phyloP scores from a whole-genome alignment of 192 early-diverging fungal species.

The Backusella macrospora region DNA sequence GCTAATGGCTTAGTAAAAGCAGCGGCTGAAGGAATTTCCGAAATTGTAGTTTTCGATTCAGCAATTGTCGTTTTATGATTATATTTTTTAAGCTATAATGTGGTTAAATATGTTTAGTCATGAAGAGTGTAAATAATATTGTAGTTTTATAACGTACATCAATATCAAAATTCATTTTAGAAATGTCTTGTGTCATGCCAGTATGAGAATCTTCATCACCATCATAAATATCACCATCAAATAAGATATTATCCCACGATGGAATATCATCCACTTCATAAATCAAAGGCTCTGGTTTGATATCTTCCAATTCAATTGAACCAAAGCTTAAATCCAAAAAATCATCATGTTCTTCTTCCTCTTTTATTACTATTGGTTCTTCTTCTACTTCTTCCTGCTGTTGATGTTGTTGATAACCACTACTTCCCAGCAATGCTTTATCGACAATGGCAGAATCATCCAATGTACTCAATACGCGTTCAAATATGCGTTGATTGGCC shows the following conservation, averaged over 20 bases:
- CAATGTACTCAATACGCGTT: neutral
- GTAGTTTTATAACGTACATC: neutral
- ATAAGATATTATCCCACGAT: neutral
- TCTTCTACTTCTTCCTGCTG: neutral
- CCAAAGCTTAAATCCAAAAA: neutral
- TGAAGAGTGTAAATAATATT: too few relatives aligned
- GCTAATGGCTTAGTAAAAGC: neutral
- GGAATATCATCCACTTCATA: neutral
- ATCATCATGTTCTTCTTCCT: neutral
- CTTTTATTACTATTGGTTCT: neutral
- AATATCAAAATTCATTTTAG: neutral
- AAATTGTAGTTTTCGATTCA: neutral
- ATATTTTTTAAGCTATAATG: neutral
- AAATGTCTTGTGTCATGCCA: constrained; percentile 22
- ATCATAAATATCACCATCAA: neutral
- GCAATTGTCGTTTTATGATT: neutral
- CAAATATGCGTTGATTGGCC: constrained; percentile 2
- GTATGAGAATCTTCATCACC: neutral
- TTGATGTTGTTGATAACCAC: neutral
- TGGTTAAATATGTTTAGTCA: too few relatives aligned
- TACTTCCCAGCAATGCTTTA: neutral
- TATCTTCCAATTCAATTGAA: neutral
- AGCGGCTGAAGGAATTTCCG: neutral
- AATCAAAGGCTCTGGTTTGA: neutral
- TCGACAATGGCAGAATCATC: neutral